Evolutionary conservation across 208 protist genomes (phyloP), one percentile per base, ranked within the genome.

Genomic region (Phytomonas sp.): DNA sequence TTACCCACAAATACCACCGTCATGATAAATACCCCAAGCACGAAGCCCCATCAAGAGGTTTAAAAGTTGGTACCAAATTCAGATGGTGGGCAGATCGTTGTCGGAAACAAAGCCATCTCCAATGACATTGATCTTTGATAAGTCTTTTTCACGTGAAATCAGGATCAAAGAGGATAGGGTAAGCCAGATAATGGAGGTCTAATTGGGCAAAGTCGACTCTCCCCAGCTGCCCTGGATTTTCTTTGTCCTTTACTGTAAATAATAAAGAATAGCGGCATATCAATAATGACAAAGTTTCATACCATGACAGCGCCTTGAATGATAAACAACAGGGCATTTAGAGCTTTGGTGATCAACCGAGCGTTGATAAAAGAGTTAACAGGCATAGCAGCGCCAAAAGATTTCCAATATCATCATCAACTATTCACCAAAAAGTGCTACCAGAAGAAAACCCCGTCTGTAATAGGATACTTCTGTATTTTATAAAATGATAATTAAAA

Each of bases 61-160:
- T 4, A 84, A 91, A 60, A 79, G 61, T 66, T 91, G 80, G 76
- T 85, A 85, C 14, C 83, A 72, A 32, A 92, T 88, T 49, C 84
- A 83, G 75, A 87, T 91, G 37, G 86, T 84, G 19, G 86, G 86
- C 19, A 94, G 76, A 31, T 86, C 75, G 36, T 82, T 66, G n/a
- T 76, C 74, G 11, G 77, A 66, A 5, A 81, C 84, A 67, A 81
- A 92, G 33, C 89, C 86, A 3, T 84, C 79, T 30, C 74, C 79
- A 49, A 94, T 84, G 29, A 71, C 69, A 66, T 94, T 94, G 26
- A 94, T 72, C 71, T 94, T 84, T 26, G 90, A 75, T 49, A 86
- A 76, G 16, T 77, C 81, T 86, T 86, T 91, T 74, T 94, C 89
- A 67, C 89, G 91, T 63, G 92, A 60, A 74, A 89, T 88, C 84